These are phyloP conservation scores for Scedosporium aurantiacum DNA, from an alignment of 2,329 filamentous ascomycete species.

Conservation along the genomic window DNA sequence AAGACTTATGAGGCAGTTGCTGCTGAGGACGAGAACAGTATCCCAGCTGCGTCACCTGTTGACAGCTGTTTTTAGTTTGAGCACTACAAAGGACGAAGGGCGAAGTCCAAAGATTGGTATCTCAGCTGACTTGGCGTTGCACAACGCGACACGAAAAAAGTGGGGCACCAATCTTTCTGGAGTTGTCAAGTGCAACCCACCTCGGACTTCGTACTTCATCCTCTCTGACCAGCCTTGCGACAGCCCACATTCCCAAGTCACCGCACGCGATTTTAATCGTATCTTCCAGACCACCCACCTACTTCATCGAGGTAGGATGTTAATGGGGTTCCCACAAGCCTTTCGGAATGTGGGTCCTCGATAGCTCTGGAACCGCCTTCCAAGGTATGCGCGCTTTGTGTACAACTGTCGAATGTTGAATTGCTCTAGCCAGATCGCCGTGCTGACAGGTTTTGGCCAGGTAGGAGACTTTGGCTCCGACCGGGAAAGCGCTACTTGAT, in stretches of 20 bases:
- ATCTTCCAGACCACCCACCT: neutral
- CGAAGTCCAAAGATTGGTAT: too few species aligned
- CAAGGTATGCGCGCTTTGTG: slow-evolving; percentile 2
- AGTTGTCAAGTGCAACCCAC: neutral
- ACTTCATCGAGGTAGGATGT: neutral
- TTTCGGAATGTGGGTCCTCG: slow-evolving; percentile 5
- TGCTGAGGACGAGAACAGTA: too few species aligned
- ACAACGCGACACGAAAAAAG: slow-evolving; percentile 1
- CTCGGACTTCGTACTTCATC: too few species aligned
- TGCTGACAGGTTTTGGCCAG: neutral
- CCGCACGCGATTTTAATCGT: neutral
- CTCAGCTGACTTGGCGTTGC: slow-evolving; percentile 3
- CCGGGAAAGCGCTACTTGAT: slow-evolving; percentile 80
- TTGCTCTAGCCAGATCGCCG: neutral
- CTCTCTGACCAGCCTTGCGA: neutral
- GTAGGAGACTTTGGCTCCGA: slow-evolving; percentile 59
- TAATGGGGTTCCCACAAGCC: neutral
- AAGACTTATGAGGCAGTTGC: too few species aligned
- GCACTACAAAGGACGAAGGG: too few species aligned
- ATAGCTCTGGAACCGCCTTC: slow-evolving; percentile 4
- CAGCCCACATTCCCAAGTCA: neutral
- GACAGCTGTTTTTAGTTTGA: too few species aligned
- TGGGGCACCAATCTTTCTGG: neutral
- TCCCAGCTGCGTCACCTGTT: too few species aligned
- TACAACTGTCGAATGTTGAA: too few species aligned